These are phyloP conservation scores for Digitaria exilis DNA, from an alignment of 202 grass and related monocot genomes.

Conservation along the genomic window DNA sequence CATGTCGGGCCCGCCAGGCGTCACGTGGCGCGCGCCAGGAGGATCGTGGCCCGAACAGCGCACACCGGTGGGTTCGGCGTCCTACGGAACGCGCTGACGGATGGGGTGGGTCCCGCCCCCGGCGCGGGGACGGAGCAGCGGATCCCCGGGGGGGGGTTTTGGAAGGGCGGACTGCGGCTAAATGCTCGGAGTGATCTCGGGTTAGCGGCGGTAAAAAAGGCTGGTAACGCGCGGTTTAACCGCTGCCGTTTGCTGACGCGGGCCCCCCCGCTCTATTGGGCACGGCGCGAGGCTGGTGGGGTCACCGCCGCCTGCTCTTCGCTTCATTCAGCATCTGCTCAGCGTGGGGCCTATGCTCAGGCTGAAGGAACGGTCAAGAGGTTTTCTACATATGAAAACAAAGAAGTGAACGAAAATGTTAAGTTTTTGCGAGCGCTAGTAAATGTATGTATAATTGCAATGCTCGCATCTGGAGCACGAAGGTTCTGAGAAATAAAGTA, in stretches of 20 bases:
- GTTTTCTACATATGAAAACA: no score
- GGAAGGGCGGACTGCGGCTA: neutral
- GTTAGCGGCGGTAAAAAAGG: neutral
- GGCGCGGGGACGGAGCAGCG: neutral
- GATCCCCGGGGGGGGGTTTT: neutral
- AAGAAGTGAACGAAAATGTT: no score
- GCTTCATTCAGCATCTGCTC: no score
- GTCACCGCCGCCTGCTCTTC: no score
- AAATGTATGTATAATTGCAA: no score
- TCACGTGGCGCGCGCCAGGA: neutral
- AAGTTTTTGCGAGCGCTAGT: no score
- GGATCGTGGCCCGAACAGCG: neutral
- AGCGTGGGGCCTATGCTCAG: no score
- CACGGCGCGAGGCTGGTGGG: no score
- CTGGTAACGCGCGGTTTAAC: neutral
- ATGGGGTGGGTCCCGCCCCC: neutral
- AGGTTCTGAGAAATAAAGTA: no score
- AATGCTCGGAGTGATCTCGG: neutral
- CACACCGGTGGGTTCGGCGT: neutral
- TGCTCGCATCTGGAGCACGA: no score
- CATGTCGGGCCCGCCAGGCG: rapidly evolving
- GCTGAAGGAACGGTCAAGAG: no score
- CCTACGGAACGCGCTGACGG: neutral
- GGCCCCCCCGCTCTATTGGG: no score
- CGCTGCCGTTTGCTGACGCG: neutral